phyloP scores from a whole-genome alignment of 306 rosid genomes.

The Cicer arietinum region DNA sequence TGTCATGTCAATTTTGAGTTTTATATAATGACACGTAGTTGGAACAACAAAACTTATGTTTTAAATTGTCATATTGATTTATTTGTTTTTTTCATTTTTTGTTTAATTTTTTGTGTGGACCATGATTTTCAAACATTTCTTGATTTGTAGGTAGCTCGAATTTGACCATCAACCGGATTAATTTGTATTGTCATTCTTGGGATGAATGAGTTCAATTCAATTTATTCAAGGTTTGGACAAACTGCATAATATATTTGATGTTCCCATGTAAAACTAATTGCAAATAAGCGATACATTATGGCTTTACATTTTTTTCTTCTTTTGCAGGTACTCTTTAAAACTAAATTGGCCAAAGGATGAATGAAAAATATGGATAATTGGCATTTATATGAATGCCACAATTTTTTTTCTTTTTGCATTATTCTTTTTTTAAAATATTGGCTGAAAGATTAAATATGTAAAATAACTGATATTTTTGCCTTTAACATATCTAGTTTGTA shows the following conservation, averaged over 20 bases:
- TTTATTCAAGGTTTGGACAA: conserved; percentile 45
- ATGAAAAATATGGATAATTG: conserved; percentile 43
- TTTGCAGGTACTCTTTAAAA: conserved; percentile 55
- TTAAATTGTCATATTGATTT: not conserved
- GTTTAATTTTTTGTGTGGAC: conserved; percentile 20
- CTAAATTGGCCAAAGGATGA: conserved; percentile 45
- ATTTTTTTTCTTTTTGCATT: not conserved
- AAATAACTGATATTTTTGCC: not conserved
- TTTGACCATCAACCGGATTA: conserved; percentile 36
- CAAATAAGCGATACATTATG: conserved; percentile 43
- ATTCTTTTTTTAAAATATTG: not conserved
- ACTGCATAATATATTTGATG: conserved; percentile 28
- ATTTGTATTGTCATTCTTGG: conserved; percentile 33
- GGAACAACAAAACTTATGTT: not conserved
- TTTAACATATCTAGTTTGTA: no score
- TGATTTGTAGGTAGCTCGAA: conserved; percentile 47
- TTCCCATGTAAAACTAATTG: conserved; percentile 37
- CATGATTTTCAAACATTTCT: conserved; percentile 36
- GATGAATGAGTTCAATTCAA: conserved; percentile 33
- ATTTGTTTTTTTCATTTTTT: not conserved
- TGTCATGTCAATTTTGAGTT: conserved; percentile 9
- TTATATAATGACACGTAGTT: not conserved
- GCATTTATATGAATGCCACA: conserved; percentile 28
- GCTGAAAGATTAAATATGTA: not conserved
- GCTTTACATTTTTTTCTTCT: conserved; percentile 45